A percentile compares a stretch with the other conserved stretches of the same genome.
phyloP scores from a whole-genome alignment of 140 eudicot genomes.

The Cichorium intybus region DNA sequence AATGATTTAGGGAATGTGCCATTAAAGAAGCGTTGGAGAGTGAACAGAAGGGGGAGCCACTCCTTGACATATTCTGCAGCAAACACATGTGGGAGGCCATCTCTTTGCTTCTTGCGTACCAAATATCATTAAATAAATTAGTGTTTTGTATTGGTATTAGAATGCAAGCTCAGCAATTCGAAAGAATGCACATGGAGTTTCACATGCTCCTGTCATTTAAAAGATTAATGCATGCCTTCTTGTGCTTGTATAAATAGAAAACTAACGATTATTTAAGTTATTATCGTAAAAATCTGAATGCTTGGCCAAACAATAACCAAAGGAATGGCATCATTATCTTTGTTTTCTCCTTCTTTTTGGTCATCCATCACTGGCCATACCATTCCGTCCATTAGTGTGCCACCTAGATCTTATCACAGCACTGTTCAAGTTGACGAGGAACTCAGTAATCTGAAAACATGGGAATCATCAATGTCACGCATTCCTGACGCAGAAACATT shows the following conservation, averaged over 20 bases:
- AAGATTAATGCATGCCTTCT: slow-evolving; percentile 5
- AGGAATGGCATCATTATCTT: slow-evolving; percentile 25
- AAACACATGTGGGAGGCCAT: slow-evolving; percentile 27
- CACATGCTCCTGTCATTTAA: slow-evolving; percentile 13
- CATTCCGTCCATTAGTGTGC: slow-evolving; percentile 37
- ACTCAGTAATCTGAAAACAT: slow-evolving; percentile 25
- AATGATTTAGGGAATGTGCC: slow-evolving; percentile 12
- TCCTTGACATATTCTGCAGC: neutral
- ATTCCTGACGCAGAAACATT: slow-evolving; percentile 25
- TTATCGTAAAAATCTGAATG: slow-evolving; percentile 3
- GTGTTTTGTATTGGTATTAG: slow-evolving; percentile 13
- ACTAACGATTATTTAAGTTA: slow-evolving; percentile 9
- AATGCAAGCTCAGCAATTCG: slow-evolving; percentile 6
- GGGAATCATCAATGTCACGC: slow-evolving; percentile 26
- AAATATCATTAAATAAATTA: slow-evolving; percentile 20
- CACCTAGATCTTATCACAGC: slow-evolving; percentile 29
- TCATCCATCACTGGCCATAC: slow-evolving; percentile 12
- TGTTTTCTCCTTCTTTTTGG: neutral
- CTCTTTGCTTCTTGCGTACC: slow-evolving; percentile 14
- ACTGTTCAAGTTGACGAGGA: slow-evolving; percentile 36
- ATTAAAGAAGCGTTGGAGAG: slow-evolving; percentile 1
- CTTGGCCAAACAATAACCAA: slow-evolving; percentile 24
- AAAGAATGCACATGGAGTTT: slow-evolving; percentile 31
- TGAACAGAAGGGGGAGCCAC: slow-evolving; percentile 15
- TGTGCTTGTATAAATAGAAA: slow-evolving; percentile 22